Percentiles rank a stretch among this genome's conserved stretches.
These are phyloP conservation scores for Takashimella tepidaria DNA, from an alignment of 1,284 basidiomycete genomes.

Conservation along the genomic window DNA sequence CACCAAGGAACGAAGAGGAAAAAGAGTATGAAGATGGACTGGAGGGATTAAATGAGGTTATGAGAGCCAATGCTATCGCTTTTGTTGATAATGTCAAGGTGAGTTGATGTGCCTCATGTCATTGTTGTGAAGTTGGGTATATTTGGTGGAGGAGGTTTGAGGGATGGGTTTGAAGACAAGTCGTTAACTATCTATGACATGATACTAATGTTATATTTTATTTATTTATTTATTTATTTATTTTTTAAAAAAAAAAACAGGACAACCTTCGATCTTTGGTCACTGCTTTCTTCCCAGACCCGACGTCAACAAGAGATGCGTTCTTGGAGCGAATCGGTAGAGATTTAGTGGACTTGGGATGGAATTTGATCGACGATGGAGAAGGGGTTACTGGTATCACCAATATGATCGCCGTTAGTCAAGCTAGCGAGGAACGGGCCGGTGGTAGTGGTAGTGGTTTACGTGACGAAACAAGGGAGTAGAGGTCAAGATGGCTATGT, in stretches of 20 bases:
- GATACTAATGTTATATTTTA: no score
- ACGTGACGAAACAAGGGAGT: no score
- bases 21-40: slow-evolving; percentile 19
- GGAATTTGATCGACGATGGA: slow-evolving; percentile 31
- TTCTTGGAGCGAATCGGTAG: slow-evolving; percentile 40
- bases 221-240: no score
- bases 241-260: no score
- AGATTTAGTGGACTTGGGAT: slow-evolving; percentile 33
- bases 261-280: slow-evolving; percentile 34
- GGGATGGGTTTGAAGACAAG: no score
- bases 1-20: not conserved
- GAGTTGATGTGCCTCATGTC: slow-evolving; percentile 22
- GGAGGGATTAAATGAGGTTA: slow-evolving; percentile 26
- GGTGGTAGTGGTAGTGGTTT: not conserved
- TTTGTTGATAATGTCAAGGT: slow-evolving; percentile 49
- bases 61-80: slow-evolving; percentile 33
- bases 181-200: no score
- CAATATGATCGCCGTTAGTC: no score
- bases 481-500: no score
- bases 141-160: no score
- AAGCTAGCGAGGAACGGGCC: no score
- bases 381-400: no score
- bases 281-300: slow-evolving; percentile 27
- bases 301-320: slow-evolving; percentile 29
- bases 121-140: no score